A percentile compares a stretch with the other conserved stretches of the same genome.
Conservation (phyloP, 192 early-diverging fungal species). For the Martensiomyces pterosporus region DNA sequence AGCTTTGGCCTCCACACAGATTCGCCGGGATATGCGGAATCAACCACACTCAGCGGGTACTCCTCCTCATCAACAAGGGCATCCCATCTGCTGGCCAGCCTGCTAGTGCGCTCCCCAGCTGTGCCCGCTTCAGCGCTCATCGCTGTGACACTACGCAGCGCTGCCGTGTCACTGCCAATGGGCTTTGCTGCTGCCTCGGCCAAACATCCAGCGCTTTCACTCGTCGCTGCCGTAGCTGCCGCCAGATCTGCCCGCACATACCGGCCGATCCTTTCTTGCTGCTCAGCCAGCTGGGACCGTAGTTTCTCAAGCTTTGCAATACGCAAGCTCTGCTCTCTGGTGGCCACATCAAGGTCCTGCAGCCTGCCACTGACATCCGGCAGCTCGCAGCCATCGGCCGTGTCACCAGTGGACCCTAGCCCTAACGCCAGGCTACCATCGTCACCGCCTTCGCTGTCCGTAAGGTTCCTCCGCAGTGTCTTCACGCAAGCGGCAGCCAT, state of each 20-base stretch:
- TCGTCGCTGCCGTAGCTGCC: no score
- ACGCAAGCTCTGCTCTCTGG: slow-evolving; percentile 12
- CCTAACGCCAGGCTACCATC: no score
- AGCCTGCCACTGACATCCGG: slow-evolving; percentile 3
- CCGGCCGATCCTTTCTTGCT: no score
- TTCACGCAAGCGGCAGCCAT: slow-evolving; percentile 37
- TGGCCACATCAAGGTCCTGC: slow-evolving; percentile 1
- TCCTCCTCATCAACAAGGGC: slow-evolving; percentile 8
- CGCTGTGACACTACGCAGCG: no score
- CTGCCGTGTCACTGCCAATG: no score
- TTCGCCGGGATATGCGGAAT: neutral
- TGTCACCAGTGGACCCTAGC: no score
- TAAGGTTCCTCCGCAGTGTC: slow-evolving; percentile 9
- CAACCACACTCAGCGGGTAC: slow-evolving; percentile 4
- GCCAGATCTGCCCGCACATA: no score
- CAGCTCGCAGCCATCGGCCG: neutral
- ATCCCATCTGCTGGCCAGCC: slow-evolving; percentile 26
- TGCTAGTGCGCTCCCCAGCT: neutral
- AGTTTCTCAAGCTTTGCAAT: slow-evolving; percentile 24
- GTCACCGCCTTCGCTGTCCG: no score
- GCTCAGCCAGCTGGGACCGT: slow-evolving; percentile 21
- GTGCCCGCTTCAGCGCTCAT: slow-evolving; percentile 9
- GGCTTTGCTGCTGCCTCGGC: no score
- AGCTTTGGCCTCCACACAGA: neutral
- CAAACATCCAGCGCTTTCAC: no score